Base-by-base conservation (phyloP, 2,329 filamentous ascomycete species). In the Akanthomyces muscarius region DNA sequence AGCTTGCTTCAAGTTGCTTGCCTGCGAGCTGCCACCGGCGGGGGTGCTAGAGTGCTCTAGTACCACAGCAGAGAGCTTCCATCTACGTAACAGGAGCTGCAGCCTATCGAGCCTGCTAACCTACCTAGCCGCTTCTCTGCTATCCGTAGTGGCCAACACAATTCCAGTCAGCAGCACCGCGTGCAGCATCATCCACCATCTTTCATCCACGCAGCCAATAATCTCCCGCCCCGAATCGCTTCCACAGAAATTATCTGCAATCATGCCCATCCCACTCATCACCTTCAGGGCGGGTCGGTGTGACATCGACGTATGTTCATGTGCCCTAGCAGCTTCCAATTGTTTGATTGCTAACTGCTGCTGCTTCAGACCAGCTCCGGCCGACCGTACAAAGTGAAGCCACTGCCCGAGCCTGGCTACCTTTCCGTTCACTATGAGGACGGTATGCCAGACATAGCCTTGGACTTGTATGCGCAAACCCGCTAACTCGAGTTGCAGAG, bases 211-310 rank as follows among this genome's bases (percentile, higher is more conserved):
- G 21, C 59, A 47, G 23, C 50, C 21, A 21, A 42, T 10, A 25
- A 11, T 4, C 28, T 50, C 44, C 7, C n/a, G 18, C 21, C n/a
- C 16, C 45, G 25, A 57, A n/a, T 23, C 30, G 18, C 42, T 18
- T 41, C 45, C 10, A 41, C 23, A 60, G 48, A 50, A 44, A 30
- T 28, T 30, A 45, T 41, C 59, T 63, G 58, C 63, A 68, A 66
- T 65, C 67, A 97, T 97, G 92, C 87, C 91, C 77, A 76, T 83
- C 69, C 92, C 94, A 38, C 85, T 97, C 73, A 93, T 98, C 75
- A 96, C 92, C 18, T 98, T 98, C 85, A 97, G 97, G 83, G 94
- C 94, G 67, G 94, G 94, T 76, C 86, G 86, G 75, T 98, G 94
- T 79, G 88, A 95, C 60, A 75, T 94, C 65, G 88, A 93, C 75